Percentiles rank a stretch among this genome's conserved stretches.
Conservation (phyloP, 768 basidiomycete genomes). For the Termitomyces sp. region DNA sequence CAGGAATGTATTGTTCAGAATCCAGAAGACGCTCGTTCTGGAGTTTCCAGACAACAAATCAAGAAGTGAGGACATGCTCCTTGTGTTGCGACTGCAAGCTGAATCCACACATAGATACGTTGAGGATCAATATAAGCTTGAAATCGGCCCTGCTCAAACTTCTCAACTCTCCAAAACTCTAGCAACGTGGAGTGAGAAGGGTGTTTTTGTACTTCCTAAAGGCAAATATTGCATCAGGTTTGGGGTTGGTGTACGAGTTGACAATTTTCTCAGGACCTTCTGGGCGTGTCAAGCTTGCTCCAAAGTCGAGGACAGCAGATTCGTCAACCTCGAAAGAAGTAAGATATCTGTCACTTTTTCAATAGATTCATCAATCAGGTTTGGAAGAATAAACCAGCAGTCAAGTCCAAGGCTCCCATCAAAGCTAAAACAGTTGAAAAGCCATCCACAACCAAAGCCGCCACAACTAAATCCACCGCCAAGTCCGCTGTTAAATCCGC, state of each 20-base stretch:
- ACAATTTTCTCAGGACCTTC: conserved; percentile 41
- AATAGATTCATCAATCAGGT: conserved; percentile 4
- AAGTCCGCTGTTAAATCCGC: conserved; percentile 26
- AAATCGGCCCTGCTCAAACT: conserved; percentile 73
- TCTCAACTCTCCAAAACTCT: conserved; percentile 81
- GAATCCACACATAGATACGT: conserved; percentile 54
- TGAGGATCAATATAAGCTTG: conserved; percentile 76
- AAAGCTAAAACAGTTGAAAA: conserved; percentile 19
- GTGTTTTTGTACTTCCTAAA: conserved; percentile 83
- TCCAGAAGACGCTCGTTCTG: conserved; percentile 72
- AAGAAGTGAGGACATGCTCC: conserved; percentile 65
- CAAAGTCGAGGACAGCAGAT: conserved; percentile 37
- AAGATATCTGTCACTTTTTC: conserved; percentile 12
- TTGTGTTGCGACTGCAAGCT: conserved; percentile 10
- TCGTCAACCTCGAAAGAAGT: conserved; percentile 38
- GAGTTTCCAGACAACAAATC: conserved; percentile 88
- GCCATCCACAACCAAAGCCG: conserved; percentile 17
- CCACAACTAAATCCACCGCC: conserved; percentile 24
- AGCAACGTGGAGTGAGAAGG: conserved; percentile 74
- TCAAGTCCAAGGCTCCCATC: conserved; percentile 22
- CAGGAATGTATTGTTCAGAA: conserved; percentile 80
- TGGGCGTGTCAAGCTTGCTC: conserved; percentile 71
- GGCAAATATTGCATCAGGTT: conserved; percentile 37
- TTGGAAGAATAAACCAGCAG: conserved; percentile 30
- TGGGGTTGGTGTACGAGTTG: not conserved